Conservation (phyloP, 106 monocot species). For the Allium fistulosum region DNA sequence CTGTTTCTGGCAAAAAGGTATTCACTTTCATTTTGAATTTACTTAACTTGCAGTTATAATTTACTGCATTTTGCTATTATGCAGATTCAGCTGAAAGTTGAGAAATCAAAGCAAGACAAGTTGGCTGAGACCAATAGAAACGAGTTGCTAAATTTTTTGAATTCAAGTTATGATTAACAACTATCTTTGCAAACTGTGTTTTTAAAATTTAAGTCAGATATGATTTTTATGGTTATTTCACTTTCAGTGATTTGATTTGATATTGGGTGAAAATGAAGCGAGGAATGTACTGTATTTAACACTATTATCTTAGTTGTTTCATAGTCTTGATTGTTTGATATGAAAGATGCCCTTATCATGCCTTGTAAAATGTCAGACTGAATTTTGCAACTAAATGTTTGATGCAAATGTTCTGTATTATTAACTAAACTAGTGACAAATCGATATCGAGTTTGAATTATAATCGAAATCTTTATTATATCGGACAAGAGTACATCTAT, state of each 20-base stretch:
- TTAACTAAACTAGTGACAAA: neutral
- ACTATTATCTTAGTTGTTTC: no score
- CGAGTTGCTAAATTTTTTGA: constrained; percentile 90
- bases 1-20: constrained; percentile 99
- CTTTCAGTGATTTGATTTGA: no score
- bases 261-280: no score
- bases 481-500: neutral
- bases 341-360: no score
- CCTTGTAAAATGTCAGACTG: no score
- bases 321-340: no score
- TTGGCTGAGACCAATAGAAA: constrained; percentile 86
- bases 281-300: no score
- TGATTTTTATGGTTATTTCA: no score
- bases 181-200: no score
- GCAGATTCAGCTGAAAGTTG: constrained; percentile 88
- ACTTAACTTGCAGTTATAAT: neutral
- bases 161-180: constrained; percentile 86
- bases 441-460: neutral
- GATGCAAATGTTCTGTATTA: neutral
- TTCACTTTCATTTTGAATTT: neutral
- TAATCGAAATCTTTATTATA: neutral
- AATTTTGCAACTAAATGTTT: neutral
- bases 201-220: no score
- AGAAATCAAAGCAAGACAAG: constrained; percentile 95
- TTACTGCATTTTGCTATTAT: neutral